Evolutionary conservation across 2,329 filamentous ascomycete genomes (phyloP).

Genomic region (Pyricularia pennisetigena): DNA sequence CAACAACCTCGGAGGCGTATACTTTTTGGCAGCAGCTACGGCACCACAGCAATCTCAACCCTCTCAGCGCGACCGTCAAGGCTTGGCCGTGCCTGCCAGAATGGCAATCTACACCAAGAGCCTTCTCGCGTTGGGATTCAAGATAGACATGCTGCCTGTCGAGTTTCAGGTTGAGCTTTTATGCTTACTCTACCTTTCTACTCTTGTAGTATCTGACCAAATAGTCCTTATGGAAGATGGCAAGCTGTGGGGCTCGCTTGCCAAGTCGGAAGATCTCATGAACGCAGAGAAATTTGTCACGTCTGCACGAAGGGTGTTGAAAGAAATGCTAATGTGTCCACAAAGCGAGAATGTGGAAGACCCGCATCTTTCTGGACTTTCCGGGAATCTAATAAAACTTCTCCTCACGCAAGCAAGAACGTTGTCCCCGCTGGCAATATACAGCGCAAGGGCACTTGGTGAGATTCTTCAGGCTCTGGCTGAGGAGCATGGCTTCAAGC

Average conservation of each 20-base stretch:
- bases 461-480: constrained; percentile 36
- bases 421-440: constrained; percentile 34
- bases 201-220: constrained; percentile 44
- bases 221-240: constrained; percentile 32
- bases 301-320: constrained; percentile 27
- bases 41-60: constrained; percentile 8
- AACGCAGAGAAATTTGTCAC: constrained; percentile 34
- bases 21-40: constrained; percentile 41
- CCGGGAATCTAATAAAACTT: constrained; percentile 34
- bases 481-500: constrained; percentile 34
- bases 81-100: constrained; percentile 62
- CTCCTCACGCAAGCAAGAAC: constrained; percentile 32
- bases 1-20: constrained; percentile 59
- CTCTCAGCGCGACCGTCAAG: constrained; percentile 51
- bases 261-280: constrained; percentile 21
- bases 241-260: constrained; percentile 35
- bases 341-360: constrained; percentile 7
- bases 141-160: constrained; percentile 27
- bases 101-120: constrained; percentile 62
- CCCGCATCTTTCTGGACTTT: not conserved
- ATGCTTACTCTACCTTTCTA: constrained; percentile 38
- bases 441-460: constrained; percentile 41
- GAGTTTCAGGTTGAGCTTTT: constrained; percentile 38
- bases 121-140: constrained; percentile 37
- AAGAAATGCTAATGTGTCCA: constrained; percentile 20